Evolutionary conservation across 176 grass and related monocot species (phyloP).

Genomic region (Themeda triandra): DNA sequence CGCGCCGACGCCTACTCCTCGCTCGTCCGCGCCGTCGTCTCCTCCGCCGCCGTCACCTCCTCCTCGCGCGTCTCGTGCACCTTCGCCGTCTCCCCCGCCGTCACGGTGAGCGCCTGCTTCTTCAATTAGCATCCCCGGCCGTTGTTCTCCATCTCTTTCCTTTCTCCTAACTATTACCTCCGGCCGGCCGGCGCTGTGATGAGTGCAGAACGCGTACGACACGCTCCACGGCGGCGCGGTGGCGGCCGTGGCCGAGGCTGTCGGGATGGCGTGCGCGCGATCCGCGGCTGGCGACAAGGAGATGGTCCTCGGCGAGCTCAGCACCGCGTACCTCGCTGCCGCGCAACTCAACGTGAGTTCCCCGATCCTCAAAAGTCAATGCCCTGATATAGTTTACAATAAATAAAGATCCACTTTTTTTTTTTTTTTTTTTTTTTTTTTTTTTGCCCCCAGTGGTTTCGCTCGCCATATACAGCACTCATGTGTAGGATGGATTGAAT

Average conservation of each 20-base stretch:
- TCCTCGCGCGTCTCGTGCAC: constrained; percentile 35
- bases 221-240: constrained; percentile 62
- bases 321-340: constrained; percentile 44
- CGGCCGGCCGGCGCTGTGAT: neutral
- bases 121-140: neutral
- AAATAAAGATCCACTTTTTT: neutral
- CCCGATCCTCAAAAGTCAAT: neutral
- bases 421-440: no score
- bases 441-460: neutral
- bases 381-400: neutral
- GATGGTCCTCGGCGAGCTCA: constrained; percentile 60
- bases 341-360: constrained; percentile 37
- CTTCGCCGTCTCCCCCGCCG: constrained; percentile 29
- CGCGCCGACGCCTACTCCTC: constrained; percentile 28
- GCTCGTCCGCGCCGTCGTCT: constrained; percentile 36
- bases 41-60: constrained; percentile 15
- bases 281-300: constrained; percentile 38
- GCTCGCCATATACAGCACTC: neutral
- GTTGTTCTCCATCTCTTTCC: no score
- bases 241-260: constrained; percentile 42
- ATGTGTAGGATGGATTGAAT: neutral
- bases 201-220: constrained; percentile 41
- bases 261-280: constrained; percentile 46
- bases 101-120: constrained; percentile 4
- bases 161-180: no score